Evolutionary conservation across 164 flowering plant genomes (phyloP), one percentile per base, ranked within the genome.

Genomic region (Euptelea pleiosperma): DNA sequence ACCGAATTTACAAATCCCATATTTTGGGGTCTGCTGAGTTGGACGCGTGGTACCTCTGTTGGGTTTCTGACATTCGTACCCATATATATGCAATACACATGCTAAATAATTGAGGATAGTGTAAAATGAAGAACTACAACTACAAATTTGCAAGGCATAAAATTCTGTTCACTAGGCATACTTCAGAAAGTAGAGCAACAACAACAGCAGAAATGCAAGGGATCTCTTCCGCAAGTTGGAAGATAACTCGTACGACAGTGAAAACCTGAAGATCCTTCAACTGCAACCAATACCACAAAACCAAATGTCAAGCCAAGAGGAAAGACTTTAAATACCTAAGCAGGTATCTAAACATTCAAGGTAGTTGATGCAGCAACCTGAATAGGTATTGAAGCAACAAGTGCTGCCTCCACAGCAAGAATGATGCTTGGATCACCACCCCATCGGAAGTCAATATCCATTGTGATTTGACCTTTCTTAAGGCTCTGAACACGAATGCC

Each of bases 171-270:
- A 3, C 8, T 14, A 47, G 34, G 43, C 51, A 14, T 82, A 93
- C 99, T 84, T 91, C 99, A 46, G 96, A 67, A 63, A 89, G 97
- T 43, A 94, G 79, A 49, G 99, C 99, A 73, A 87, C 91, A 56
- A 89, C 96, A 60, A 91, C 93, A 62, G 99, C 99, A 73, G 99
- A 89, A 54, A 91, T 89, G 71, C 99, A 89, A 36, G 99, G 99
- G 35, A 94, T 94, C 74, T 94, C 99, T 53, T 94, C 97, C 61
- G 91, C 64, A 36, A 91, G 96, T 84, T 94, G 99, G 73, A 94
- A 94, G 52, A 94, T 94, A 36, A 87, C 97, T 61, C 96, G 97
- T 48, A 79, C 58, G 64, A 94, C 86, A 58, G 97, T 87, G 62
- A 81, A 94, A 69, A 94, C 96, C 71, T 89, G 83, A 67, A 94